Evolutionary conservation across 2,329 filamentous ascomycete genomes (phyloP).

Genomic region (Fusarium sp.): DNA sequence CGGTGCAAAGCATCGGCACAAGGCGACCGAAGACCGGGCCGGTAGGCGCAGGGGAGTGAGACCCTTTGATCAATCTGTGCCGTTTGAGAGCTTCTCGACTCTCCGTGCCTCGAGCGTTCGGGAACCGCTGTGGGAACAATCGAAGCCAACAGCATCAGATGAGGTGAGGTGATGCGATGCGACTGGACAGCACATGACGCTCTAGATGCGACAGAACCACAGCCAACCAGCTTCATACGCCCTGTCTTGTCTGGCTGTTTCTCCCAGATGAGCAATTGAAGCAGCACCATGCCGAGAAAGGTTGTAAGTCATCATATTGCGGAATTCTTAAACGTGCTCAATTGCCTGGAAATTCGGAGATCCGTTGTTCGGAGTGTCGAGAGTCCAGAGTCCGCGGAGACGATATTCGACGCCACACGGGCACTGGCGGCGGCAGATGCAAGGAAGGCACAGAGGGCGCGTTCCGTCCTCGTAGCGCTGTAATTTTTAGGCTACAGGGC

Average conservation of each 20-base stretch:
- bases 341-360: neutral
- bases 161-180: constrained; percentile 26
- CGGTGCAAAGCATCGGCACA: constrained; percentile 19
- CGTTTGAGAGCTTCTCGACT: constrained; percentile 6
- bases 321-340: neutral
- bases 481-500: constrained; percentile 10
- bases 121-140: constrained; percentile 24
- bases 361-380: constrained; percentile 9
- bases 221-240: constrained; percentile 5
- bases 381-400: constrained; percentile 12
- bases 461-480: constrained; percentile 13
- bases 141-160: constrained; percentile 7
- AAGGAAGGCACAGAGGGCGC: constrained; percentile 4
- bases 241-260: constrained; percentile 7
- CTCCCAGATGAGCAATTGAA: neutral
- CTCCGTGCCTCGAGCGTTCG: constrained; percentile 3
- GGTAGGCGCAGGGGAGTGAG: constrained; percentile 17
- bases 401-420: neutral
- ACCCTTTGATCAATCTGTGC: constrained; percentile 26
- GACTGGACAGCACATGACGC: constrained; percentile 24
- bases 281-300: constrained; percentile 1
- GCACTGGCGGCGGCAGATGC: neutral
- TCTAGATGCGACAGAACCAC: constrained; percentile 12
- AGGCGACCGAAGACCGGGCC: constrained; percentile 29
- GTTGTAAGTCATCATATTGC: neutral